Conservation (phyloP, 768 basidiomycete species). For the Boletus pseudo-olivaceus region DNA sequence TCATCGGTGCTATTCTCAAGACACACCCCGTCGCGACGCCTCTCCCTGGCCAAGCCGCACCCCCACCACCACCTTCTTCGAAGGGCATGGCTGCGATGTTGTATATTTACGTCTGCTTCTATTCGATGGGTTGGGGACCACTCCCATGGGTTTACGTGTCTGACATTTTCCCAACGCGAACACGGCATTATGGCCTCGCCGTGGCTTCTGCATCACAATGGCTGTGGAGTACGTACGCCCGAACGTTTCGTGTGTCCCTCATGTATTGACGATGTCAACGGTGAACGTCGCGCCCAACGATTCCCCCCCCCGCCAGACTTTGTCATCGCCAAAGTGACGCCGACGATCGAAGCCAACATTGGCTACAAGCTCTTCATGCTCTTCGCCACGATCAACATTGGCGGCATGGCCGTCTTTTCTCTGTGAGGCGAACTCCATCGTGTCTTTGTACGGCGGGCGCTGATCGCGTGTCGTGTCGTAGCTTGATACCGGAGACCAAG, state of each 20-base stretch:
- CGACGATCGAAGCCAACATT: conserved; percentile 53
- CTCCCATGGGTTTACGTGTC: conserved; percentile 65
- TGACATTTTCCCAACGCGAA: conserved; percentile 85
- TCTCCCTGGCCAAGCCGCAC: conserved; percentile 36
- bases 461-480: conserved; percentile 14
- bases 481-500: conserved; percentile 61
- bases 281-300: too few relatives aligned
- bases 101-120: conserved; percentile 86
- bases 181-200: conserved; percentile 76
- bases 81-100: conserved; percentile 85
- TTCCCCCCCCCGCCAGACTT: conserved; percentile 55
- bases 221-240: conserved; percentile 61
- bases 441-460: too few relatives aligned
- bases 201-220: conserved; percentile 77
- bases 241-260: background rate
- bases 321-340: conserved; percentile 69
- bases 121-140: conserved; percentile 86
- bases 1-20: conserved; percentile 81
- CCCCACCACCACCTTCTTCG: conserved; percentile 46
- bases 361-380: conserved; percentile 76
- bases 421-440: too few relatives aligned
- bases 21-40: conserved; percentile 56
- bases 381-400: conserved; percentile 73
- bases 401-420: conserved; percentile 65
- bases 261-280: too few relatives aligned